phyloP scores from a whole-genome alignment of 106 monocot species.

The Phalaenopsis aphrodite region DNA sequence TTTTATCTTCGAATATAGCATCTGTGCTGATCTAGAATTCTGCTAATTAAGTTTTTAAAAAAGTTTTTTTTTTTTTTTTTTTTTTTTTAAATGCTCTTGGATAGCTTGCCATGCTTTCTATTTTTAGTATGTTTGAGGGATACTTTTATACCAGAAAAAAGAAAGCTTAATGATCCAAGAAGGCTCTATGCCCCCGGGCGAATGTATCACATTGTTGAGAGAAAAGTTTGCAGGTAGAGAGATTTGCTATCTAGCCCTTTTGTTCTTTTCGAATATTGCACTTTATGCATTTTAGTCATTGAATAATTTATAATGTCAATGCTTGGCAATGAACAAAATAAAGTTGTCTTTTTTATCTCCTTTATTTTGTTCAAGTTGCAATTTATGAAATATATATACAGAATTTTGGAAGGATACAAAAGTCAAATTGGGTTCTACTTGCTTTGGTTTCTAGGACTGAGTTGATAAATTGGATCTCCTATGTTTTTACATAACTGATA shows the following conservation, averaged over 20 bases:
- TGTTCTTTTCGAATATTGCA: too few relatives aligned
- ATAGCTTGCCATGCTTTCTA: conserved; percentile 90
- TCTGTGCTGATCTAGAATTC: not conserved
- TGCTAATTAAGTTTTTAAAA: conserved; percentile 12
- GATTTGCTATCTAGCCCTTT: not conserved
- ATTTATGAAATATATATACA: too few relatives aligned
- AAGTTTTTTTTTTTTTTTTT: conserved; percentile 38
- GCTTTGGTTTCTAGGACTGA: too few relatives aligned
- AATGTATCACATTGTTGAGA: conserved; percentile 91
- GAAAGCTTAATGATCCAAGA: conserved; percentile 84
- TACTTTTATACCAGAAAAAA: conserved; percentile 82
- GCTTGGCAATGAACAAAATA: too few relatives aligned
- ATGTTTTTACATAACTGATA: too few relatives aligned
- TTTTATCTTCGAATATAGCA: not conserved
- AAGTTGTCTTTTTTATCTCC: too few relatives aligned
- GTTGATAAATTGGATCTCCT: too few relatives aligned
- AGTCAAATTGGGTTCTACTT: too few relatives aligned
- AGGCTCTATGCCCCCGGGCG: conserved; percentile 93
- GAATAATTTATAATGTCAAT: too few relatives aligned
- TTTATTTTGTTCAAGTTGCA: too few relatives aligned
- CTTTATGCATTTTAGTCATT: too few relatives aligned
- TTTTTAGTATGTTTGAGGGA: conserved; percentile 89
- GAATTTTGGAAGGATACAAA: too few relatives aligned
- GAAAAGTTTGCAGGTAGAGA: conserved; percentile 83
- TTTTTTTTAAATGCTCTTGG: conserved; percentile 36